These are phyloP conservation scores for Ettlia oleoabundans DNA, from an alignment of 139 green algal genomes.

Conservation along the genomic window DNA sequence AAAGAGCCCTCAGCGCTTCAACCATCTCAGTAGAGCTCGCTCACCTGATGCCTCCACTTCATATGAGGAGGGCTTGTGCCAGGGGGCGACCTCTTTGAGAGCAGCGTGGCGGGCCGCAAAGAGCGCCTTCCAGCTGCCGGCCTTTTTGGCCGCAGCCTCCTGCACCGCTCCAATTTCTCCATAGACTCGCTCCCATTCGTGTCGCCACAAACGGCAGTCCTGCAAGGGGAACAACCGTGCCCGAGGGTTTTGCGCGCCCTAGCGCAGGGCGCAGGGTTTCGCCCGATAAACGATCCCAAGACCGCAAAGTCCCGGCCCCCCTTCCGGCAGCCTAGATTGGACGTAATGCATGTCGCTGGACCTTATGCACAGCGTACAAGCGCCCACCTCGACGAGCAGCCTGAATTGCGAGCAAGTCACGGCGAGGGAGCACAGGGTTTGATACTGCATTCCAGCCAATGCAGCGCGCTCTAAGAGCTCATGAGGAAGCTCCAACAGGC, in stretches of 20 bases:
- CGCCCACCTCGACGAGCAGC: neutral
- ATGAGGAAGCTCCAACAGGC: neutral
- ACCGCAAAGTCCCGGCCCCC: too few species aligned
- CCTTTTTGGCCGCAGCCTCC: constrained; percentile 19
- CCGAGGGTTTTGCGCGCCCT: neutral
- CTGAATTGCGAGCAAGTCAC: neutral
- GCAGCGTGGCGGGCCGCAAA: constrained; percentile 40
- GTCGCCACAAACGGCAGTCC: constrained; percentile 13
- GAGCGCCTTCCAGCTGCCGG: constrained; percentile 50
- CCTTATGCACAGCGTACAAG: neutral
- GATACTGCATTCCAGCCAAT: neutral
- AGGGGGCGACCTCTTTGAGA: constrained; percentile 38
- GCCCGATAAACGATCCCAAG: too few species aligned
- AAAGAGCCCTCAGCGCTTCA: too few species aligned
- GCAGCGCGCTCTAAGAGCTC: constrained; percentile 11
- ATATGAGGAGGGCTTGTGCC: constrained; percentile 49
- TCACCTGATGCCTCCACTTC: constrained; percentile 53
- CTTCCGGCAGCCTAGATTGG: too few species aligned
- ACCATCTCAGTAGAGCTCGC: too few species aligned
- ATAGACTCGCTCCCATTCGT: constrained; percentile 10
- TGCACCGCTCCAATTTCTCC: constrained; percentile 9
- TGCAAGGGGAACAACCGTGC: neutral
- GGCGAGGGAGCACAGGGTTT: neutral
- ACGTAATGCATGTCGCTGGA: neutral
- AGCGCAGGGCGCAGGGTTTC: too few species aligned